phyloP scores from a whole-genome alignment of 2,329 filamentous ascomycete genomes.

The Paecilomyces formosus region DNA sequence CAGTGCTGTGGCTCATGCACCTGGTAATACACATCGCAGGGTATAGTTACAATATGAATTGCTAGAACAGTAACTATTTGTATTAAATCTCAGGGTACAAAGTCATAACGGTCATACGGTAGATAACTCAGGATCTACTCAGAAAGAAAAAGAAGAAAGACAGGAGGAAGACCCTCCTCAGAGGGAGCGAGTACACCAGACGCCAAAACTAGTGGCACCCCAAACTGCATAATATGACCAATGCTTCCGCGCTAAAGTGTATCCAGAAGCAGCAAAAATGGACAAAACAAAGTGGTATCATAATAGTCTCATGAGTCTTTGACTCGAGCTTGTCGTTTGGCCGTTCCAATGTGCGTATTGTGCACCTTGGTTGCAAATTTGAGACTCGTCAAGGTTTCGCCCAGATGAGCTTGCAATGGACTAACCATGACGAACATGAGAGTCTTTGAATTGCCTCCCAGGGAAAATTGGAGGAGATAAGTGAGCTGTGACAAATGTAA shows the following conservation, averaged over 20 bases:
- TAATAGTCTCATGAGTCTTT: conserved; percentile 22
- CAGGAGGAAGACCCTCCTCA: not conserved
- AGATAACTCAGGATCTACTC: not conserved
- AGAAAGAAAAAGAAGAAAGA: not conserved
- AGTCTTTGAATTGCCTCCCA: conserved; percentile 93
- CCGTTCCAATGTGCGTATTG: conserved; percentile 87
- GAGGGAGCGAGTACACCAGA: not conserved
- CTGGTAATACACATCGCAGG: not conserved
- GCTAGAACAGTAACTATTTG: not conserved
- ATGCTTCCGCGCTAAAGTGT: not conserved
- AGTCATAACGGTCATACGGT: not conserved
- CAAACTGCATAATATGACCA: not conserved
- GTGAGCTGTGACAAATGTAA: conserved; percentile 56
- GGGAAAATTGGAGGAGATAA: conserved; percentile 85
- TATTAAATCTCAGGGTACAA: not conserved
- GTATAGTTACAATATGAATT: not conserved
- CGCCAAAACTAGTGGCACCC: not conserved
- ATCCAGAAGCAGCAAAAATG: conserved; percentile 3
- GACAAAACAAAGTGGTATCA: conserved; percentile 12
- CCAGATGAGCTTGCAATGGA: conserved; percentile 80
- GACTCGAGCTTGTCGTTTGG: conserved; percentile 44
- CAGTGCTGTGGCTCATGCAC: not conserved
- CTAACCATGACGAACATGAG: conserved; percentile 99
- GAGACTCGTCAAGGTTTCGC: conserved; percentile 88
- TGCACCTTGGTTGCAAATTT: conserved; percentile 88